A percentile compares a stretch with the other conserved stretches of the same genome.
Conservation (phyloP, 1,139 yeast species). For the Meyerozyma elateridarum region DNA sequence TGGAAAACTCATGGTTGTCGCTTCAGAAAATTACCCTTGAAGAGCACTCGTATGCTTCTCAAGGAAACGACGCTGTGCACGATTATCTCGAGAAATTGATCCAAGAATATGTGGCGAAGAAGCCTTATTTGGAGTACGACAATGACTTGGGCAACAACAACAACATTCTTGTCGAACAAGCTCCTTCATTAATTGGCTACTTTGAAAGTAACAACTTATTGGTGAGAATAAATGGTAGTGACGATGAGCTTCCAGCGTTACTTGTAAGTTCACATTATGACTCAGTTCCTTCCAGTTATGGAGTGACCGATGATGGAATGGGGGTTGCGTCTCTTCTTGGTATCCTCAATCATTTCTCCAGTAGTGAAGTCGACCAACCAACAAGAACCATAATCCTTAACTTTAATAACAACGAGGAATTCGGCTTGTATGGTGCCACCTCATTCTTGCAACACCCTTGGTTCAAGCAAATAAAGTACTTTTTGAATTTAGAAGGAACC, state of each 20-base stretch:
- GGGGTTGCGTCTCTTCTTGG: conserved; percentile 86
- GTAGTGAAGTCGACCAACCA: conserved; percentile 45
- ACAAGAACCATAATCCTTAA: conserved; percentile 71
- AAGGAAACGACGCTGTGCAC: conserved; percentile 72
- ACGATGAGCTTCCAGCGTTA: conserved; percentile 56
- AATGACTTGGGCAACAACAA: conserved; percentile 43
- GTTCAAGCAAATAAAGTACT: conserved; percentile 57
- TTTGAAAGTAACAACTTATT: conserved; percentile 77
- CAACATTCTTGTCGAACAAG: conserved; percentile 40
- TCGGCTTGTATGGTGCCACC: conserved; percentile 80
- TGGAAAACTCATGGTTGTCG: conserved; percentile 58
- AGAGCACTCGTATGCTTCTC: conserved; percentile 77
- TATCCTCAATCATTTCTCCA: conserved; percentile 48
- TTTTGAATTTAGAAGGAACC: conserved; percentile 89
- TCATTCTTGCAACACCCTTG: conserved; percentile 74
- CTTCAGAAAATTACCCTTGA: conserved; percentile 60
- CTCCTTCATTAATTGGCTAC: conserved; percentile 47
- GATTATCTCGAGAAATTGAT: conserved; percentile 54
- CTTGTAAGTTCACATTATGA: conserved; percentile 84
- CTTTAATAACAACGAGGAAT: conserved; percentile 88
- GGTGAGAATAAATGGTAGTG: conserved; percentile 65
- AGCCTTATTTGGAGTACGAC: conserved; percentile 44
- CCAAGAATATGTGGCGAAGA: conserved; percentile 20
- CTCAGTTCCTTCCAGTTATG: conserved; percentile 82
- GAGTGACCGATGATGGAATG: conserved; percentile 91